Base-by-base conservation (phyloP, 345 rosid species). In the Gossypium turneri region DNA sequence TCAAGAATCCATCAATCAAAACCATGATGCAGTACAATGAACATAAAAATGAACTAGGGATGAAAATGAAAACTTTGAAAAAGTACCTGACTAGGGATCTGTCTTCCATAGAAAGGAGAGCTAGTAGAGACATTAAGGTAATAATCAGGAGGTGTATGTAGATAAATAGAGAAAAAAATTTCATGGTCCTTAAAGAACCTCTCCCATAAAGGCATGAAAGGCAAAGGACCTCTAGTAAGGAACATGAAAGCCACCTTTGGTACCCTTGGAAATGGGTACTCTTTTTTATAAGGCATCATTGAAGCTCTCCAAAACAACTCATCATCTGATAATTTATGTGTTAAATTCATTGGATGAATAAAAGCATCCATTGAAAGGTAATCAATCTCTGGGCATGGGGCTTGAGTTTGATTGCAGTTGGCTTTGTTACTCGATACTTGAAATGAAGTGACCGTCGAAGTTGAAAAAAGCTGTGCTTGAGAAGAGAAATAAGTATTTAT, bases 281-380 rank as follows among this genome's bases (percentile, higher is more conserved):
- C 90, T 1, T 80, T 80, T 77, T 86, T 92, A 24, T 74, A 80
- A 3, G 98, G 98, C 72, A 83, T 75, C 94, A 90, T 79, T 1
- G 98, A 94, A 24, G 94, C 94, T 80, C 94, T 88, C 98, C 97
- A 94, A 20, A 90, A 88, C 38, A 94, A 74, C 87, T 88, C 88
- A 0, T 82, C 81, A 44, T 94, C 98, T 3, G 70, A 75, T 93
- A 94, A 85, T 1, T 63, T n/a, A 71, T 92, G 93, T 13, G 77
- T 86, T 82, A 81, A 59, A 63, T 88, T 89, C 59, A 63, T 83
- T 0, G 92, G 97, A 29, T 65, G 78, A 51, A 88, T 24, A 77
- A 89, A 89, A 12, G 82, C 72, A n/a, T 85, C 84, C 59, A 88
- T 80, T 47, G 82, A 85, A 73, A 85, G 81, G 72, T 86, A 88